Conservation (phyloP, 2,329 filamentous ascomycete species). For the Falciphora oryzae region DNA sequence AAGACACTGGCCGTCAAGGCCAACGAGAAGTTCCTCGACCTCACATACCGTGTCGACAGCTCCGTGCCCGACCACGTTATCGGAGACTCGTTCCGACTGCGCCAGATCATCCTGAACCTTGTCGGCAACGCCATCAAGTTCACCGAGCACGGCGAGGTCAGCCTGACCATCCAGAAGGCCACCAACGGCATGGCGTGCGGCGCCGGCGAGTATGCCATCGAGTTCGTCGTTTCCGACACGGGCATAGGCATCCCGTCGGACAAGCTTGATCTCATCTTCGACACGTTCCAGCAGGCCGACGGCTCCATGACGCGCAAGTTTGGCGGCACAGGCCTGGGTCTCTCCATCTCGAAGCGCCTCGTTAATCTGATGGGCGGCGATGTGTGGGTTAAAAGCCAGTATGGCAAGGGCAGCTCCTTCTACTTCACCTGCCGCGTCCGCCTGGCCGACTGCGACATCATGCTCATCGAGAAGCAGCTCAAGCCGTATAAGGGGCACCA, state of each 20-base stretch:
- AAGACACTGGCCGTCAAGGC: conserved; percentile 97
- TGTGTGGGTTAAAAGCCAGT: conserved; percentile 91
- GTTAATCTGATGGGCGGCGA: conserved; percentile 96
- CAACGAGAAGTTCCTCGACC: conserved; percentile 88
- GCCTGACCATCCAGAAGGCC: conserved; percentile 76
- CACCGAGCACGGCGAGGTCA: conserved; percentile 93
- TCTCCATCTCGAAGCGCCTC: conserved; percentile 91
- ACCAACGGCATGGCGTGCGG: conserved; percentile 49
- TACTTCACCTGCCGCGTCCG: conserved; percentile 94
- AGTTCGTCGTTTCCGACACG: conserved; percentile 93
- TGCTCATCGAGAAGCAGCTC: conserved; percentile 74
- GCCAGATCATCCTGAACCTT: conserved; percentile 94
- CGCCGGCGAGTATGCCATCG: conserved; percentile 80
- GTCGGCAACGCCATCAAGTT: conserved; percentile 99
- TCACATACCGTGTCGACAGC: conserved; percentile 90
- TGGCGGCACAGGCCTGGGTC: conserved; percentile 85
- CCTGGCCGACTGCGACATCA: conserved; percentile 72
- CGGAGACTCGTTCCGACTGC: conserved; percentile 90
- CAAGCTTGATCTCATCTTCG: conserved; percentile 95
- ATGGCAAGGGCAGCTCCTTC: conserved; percentile 87
- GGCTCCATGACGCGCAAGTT: conserved; percentile 95
- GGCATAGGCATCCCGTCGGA: conserved; percentile 94
- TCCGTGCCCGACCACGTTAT: conserved; percentile 93
- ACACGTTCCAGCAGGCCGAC: conserved; percentile 98
- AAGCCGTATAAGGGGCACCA: conserved; percentile 88